Conservation (phyloP, 1,139 yeast species). For the Saccharomyces uvarum region DNA sequence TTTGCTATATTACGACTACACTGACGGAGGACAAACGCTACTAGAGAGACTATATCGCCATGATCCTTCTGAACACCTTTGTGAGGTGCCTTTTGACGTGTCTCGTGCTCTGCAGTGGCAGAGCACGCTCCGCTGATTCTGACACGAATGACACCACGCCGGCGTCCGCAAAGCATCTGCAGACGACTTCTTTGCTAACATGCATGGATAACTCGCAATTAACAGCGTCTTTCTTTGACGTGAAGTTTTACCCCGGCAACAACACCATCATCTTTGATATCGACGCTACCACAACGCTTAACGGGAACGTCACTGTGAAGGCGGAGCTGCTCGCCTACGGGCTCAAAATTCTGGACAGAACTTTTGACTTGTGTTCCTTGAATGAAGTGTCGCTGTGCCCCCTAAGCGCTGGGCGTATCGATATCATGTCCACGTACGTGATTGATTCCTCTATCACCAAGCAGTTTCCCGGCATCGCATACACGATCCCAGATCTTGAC, state of each 20-base stretch:
- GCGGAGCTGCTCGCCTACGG: conserved; percentile 77
- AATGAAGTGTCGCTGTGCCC: conserved; percentile 67
- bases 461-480: conserved; percentile 74
- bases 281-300: conserved; percentile 72
- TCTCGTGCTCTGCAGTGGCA: background rate
- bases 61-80: conserved; percentile 1
- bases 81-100: background rate
- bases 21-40: background rate
- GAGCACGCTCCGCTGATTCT: conserved; percentile 1
- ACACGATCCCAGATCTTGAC: conserved; percentile 86
- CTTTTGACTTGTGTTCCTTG: conserved; percentile 57
- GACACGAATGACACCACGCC: conserved; percentile 4
- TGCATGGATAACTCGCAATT: conserved; percentile 89
- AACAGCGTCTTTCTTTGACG: conserved; percentile 81
- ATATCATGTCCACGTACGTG: conserved; percentile 47
- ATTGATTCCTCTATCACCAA: conserved; percentile 39
- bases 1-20: background rate
- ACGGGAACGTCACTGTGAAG: conserved; percentile 63
- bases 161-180: conserved; percentile 20
- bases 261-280: conserved; percentile 57
- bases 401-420: conserved; percentile 77
- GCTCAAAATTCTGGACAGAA: conserved; percentile 49
- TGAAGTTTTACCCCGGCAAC: conserved; percentile 60
- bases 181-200: conserved; percentile 70
- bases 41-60: background rate